Base-by-base conservation (phyloP, 495 filamentous ascomycete genomes). In the Letharia lupina region DNA sequence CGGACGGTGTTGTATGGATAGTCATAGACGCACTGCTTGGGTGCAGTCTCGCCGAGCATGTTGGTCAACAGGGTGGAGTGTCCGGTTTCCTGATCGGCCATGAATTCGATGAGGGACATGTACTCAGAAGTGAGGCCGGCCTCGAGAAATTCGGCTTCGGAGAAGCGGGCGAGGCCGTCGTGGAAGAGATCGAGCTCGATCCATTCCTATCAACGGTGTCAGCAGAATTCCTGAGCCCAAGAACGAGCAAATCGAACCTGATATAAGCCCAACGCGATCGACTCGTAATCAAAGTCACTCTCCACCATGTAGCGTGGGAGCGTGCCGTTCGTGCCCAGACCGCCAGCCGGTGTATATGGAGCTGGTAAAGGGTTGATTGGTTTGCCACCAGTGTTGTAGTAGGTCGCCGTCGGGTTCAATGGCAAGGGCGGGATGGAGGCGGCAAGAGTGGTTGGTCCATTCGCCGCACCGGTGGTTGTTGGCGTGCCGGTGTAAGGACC, bases 171-270 rank as follows among this genome's bases (percentile, higher is more conserved):
- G 23, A 96, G 80, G 23, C 87, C 90, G 72, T 90, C 84, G 71
- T 90, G 87, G 84, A 96, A 96, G 20, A 93, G 81, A 72, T 95
- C 92, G 0, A 95, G 79, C 74, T 96, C 91, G 68, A 94, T 91
- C 80, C 83, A 96, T 77, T 96, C 92, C 67, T 92, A 87, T 70
- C 91, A 91, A 68, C 73, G 70, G 74, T 79, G 70, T 69, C 75
- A 57, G 75, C 71, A 65, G 23, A 76, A 41, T 5, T 73, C 69
- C 45, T 75, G 62, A 75, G 70, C 1, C 74, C 72, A 0, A 15
- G 15, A 13, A 2, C 13, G 28, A 44, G 23, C 3, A 66, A 12
- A 37, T 16, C 13, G 13, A 3, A 42, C 59, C 39, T 68, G 70
- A 54, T 69, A 65, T 8, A 72, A 60, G 16, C 60, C 61, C 4